Evolutionary conservation across 2,329 filamentous ascomycete species (phyloP).

Genomic region (Nemania sp.): DNA sequence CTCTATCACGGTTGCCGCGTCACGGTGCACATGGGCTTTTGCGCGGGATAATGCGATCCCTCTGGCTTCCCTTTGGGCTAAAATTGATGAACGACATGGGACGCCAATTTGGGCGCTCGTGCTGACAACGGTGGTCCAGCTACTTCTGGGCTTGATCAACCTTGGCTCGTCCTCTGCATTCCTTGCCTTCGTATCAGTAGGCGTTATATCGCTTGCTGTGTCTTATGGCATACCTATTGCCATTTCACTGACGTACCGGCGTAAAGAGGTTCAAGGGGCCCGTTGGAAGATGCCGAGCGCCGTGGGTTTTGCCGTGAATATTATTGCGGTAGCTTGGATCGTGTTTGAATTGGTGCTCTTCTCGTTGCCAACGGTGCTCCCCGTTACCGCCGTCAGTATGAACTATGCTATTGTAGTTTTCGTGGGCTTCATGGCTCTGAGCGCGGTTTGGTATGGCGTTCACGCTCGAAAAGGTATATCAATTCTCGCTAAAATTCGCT

Average conservation of each 20-base stretch:
- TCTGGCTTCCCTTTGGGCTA: slow-evolving; percentile 61
- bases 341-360: slow-evolving; percentile 65
- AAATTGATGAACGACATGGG: slow-evolving; percentile 64
- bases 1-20: slow-evolving; percentile 75
- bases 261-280: slow-evolving; percentile 61
- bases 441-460: slow-evolving; percentile 61
- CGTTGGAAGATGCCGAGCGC: slow-evolving; percentile 59
- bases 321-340: slow-evolving; percentile 63
- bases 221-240: slow-evolving; percentile 68
- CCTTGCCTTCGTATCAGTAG: slow-evolving; percentile 66
- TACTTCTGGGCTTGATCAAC: slow-evolving; percentile 67
- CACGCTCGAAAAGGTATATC: slow-evolving; percentile 64
- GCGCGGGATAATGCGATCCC: slow-evolving; percentile 70
- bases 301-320: slow-evolving; percentile 60
- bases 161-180: slow-evolving; percentile 69
- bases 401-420: slow-evolving; percentile 70
- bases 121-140: slow-evolving; percentile 65
- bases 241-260: slow-evolving; percentile 61
- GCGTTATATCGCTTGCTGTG: slow-evolving; percentile 67
- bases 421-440: slow-evolving; percentile 53
- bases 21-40: slow-evolving; percentile 75
- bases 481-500: neutral
- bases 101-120: slow-evolving; percentile 68
- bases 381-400: slow-evolving; percentile 48
- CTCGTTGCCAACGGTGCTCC: slow-evolving; percentile 53